phyloP scores from a whole-genome alignment of 495 filamentous ascomycete genomes.

The Pyrenopolyporus hunteri region DNA sequence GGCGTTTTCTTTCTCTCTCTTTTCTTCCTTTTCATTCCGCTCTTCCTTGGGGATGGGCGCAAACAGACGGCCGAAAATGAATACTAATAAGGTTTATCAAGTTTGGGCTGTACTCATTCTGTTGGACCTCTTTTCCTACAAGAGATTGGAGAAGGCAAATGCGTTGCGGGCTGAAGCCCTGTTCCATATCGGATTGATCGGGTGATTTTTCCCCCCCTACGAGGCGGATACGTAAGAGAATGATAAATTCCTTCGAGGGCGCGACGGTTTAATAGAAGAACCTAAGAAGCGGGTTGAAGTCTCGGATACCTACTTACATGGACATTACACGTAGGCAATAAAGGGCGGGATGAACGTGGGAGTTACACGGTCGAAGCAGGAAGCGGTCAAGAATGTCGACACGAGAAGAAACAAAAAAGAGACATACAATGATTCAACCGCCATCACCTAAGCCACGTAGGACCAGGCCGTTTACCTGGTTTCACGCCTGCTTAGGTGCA shows the following conservation, averaged over 20 bases:
- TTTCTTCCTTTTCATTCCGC: conserved; percentile 4
- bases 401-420: neutral
- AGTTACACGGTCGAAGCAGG: neutral
- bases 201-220: neutral
- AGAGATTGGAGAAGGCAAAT: neutral
- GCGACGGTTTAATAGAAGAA: neutral
- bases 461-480: conserved; percentile 3
- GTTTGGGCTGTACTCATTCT: neutral
- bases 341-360: conserved; percentile 1
- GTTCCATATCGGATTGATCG: neutral
- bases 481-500: conserved; percentile 8
- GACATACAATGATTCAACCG: neutral
- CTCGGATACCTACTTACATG: neutral
- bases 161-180: neutral
- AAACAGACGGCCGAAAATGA: conserved; percentile 17
- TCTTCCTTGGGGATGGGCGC: conserved; percentile 8
- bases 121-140: neutral
- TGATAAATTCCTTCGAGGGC: conserved; percentile 3
- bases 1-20: conserved; percentile 7
- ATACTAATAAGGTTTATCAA: conserved; percentile 5
- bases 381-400: conserved; percentile 16
- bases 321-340: too few relatives aligned
- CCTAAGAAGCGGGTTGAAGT: neutral
- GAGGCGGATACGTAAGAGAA: neutral
- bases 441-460: conserved; percentile 4